phyloP scores from a whole-genome alignment of 139 green algal species.

The Micractinium sp. region DNA sequence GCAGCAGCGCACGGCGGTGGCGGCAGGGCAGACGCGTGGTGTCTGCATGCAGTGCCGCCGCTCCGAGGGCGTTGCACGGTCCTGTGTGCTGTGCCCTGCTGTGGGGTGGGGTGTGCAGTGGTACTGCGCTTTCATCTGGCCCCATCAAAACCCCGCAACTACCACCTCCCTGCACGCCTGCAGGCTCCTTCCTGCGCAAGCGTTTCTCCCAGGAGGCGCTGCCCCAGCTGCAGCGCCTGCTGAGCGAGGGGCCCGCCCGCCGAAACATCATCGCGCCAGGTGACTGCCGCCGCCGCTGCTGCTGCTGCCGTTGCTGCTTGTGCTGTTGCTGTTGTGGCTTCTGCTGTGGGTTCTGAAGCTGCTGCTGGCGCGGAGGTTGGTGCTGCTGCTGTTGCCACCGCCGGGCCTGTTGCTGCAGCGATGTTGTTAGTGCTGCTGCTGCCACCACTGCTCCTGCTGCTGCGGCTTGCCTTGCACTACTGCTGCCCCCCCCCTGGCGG shows the following conservation, averaged over 20 bases:
- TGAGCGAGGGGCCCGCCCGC: constrained; percentile 44
- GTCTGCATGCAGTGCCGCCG: neutral
- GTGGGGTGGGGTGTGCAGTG: too few species aligned
- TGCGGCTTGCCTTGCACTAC: too few species aligned
- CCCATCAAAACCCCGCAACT: too few species aligned
- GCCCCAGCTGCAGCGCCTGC: constrained; percentile 64
- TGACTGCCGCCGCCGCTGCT: neutral
- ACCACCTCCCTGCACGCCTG: neutral
- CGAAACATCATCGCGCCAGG: constrained; percentile 36
- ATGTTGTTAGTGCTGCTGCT: too few species aligned
- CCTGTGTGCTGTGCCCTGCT: too few species aligned
- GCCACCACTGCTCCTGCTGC: too few species aligned
- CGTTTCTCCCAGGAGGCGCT: constrained; percentile 67
- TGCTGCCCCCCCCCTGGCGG: too few species aligned
- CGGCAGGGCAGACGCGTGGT: neutral
- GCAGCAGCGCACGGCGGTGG: neutral
- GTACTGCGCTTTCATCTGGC: too few species aligned
- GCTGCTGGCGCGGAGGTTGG: neutral
- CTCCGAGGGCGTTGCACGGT: neutral
- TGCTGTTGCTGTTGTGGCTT: too few species aligned
- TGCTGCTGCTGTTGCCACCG: neutral
- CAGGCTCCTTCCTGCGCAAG: constrained; percentile 62
- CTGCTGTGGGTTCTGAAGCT: neutral
- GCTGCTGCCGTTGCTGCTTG: neutral
- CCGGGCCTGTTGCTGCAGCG: too few species aligned